A percentile compares a stretch with the other conserved stretches of the same genome.
Conservation (phyloP, 768 basidiomycete species). For the Favolaschia claudopus region DNA sequence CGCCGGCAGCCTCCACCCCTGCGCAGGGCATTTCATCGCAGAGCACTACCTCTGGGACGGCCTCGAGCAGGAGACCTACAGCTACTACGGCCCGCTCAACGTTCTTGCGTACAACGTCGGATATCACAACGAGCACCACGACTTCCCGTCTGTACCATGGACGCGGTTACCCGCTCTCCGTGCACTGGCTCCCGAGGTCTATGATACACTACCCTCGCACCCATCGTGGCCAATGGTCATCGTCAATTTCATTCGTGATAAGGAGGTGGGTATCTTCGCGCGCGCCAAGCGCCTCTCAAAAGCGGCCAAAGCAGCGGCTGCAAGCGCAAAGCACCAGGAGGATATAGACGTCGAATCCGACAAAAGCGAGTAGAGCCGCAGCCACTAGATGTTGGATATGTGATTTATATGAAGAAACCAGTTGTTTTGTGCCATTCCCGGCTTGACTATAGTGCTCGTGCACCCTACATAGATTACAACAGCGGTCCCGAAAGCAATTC, state of each 20-base stretch:
- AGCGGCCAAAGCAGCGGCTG: conserved; percentile 24
- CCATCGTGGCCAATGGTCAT: conserved; percentile 96
- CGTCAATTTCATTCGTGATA: conserved; percentile 91
- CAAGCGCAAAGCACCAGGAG: conserved; percentile 13
- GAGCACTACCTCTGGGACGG: conserved; percentile 97
- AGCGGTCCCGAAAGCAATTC: background rate
- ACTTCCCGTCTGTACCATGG: conserved; percentile 97
- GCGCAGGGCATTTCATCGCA: conserved; percentile 97
- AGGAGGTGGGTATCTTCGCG: conserved; percentile 87
- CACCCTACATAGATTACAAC: conserved; percentile 11
- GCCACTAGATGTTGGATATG: conserved; percentile 5
- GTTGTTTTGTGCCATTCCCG: no score
- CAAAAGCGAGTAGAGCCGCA: conserved; percentile 29
- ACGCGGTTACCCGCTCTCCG: conserved; percentile 87
- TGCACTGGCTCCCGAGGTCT: conserved; percentile 89
- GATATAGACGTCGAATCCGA: conserved; percentile 28
- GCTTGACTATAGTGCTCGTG: no score
- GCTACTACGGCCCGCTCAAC: conserved; percentile 94
- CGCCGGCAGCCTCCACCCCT: conserved; percentile 94
- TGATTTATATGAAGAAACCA: background rate
- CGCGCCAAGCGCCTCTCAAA: conserved; percentile 79
- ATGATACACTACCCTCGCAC: conserved; percentile 87
- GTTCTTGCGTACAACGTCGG: conserved; percentile 95
- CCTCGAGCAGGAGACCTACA: conserved; percentile 93
- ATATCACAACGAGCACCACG: conserved; percentile 99